Conservation (phyloP, 2,329 filamentous ascomycete species). For the Cladophialophora immunda region DNA sequence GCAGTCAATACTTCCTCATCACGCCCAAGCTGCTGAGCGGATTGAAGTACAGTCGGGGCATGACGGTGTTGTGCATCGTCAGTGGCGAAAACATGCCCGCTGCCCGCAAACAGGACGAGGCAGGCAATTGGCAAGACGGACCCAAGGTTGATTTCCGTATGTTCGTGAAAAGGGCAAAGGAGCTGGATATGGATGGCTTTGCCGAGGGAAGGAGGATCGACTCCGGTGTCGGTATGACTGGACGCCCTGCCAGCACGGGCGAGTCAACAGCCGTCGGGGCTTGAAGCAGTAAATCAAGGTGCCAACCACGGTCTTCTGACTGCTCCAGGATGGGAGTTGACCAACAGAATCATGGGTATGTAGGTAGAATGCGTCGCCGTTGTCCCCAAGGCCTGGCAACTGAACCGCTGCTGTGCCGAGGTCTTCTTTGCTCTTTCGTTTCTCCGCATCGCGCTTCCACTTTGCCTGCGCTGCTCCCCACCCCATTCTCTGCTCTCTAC, state of each 20-base stretch:
- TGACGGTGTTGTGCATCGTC: constrained; percentile 93
- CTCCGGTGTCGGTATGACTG: constrained; percentile 18
- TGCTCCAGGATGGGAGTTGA: background rate
- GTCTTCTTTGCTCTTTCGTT: background rate
- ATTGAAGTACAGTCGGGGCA: constrained; percentile 84
- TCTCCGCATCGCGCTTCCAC: constrained; percentile 7
- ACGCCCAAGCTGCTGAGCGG: constrained; percentile 92
- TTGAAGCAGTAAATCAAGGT: constrained; percentile 17
- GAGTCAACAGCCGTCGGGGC: constrained; percentile 28
- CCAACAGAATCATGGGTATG: background rate
- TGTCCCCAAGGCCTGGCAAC: background rate
- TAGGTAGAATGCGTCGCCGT: background rate
- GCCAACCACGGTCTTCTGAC: background rate
- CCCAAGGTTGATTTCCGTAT: constrained; percentile 48
- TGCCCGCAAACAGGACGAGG: constrained; percentile 31
- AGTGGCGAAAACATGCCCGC: constrained; percentile 73
- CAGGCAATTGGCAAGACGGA: constrained; percentile 44
- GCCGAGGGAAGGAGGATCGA: constrained; percentile 22
- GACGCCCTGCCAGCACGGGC: constrained; percentile 19
- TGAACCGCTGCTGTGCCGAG: constrained; percentile 2
- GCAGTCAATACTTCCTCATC: constrained; percentile 89
- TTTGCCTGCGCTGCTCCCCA: background rate
- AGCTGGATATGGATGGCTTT: constrained; percentile 40
- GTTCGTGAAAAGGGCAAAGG: constrained; percentile 48
- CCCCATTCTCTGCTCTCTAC: no score